phyloP scores from a whole-genome alignment of 306 rosid species.

The Cucurbita ficifolia region DNA sequence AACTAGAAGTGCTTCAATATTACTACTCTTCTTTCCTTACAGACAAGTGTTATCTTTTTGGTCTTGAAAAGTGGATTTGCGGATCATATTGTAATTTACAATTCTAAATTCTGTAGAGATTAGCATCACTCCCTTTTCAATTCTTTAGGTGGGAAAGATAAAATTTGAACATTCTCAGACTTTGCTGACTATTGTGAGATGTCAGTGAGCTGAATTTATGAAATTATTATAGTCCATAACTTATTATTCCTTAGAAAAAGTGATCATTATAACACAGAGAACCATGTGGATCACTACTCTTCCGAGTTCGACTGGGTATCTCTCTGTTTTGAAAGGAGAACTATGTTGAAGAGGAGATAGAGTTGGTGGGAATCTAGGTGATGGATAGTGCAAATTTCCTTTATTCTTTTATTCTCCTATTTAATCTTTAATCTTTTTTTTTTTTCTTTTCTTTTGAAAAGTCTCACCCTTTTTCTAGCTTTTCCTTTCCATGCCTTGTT shows the following conservation, averaged over 20 bases:
- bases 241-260: conserved; percentile 1
- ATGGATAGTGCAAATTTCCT: conserved; percentile 3
- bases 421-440: background rate
- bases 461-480: background rate
- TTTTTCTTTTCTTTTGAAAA: background rate
- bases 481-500: background rate
- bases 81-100: background rate
- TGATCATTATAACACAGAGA: background rate
- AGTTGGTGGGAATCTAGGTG: background rate
- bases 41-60: background rate
- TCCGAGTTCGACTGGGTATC: background rate
- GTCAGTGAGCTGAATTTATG: background rate
- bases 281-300: background rate
- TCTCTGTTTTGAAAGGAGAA: background rate
- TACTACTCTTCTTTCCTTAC: background rate
- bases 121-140: background rate
- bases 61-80: background rate
- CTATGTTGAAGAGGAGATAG: background rate
- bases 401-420: conserved; percentile 2
- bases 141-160: background rate
- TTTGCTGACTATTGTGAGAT: background rate
- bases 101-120: background rate
- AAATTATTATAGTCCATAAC: background rate
- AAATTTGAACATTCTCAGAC: background rate
- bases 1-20: background rate